phyloP scores from a whole-genome alignment of 768 basidiomycete species.

The Rhodotorula kratochvilovae region DNA sequence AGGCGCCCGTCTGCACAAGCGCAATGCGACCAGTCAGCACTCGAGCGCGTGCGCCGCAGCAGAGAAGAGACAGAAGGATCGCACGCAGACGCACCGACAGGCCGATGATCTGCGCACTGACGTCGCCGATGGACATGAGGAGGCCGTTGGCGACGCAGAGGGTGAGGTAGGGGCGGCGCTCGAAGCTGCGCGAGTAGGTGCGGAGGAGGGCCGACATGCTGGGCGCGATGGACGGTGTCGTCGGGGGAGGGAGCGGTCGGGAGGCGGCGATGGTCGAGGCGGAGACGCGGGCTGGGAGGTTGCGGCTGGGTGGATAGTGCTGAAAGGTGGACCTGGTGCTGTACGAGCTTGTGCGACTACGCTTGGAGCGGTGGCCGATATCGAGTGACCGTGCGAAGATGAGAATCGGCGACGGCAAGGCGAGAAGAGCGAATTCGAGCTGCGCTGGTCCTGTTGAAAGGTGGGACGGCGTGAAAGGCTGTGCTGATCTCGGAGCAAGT shows the following conservation, averaged over 20 bases:
- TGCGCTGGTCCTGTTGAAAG: too few relatives aligned
- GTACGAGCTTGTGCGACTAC: too few relatives aligned
- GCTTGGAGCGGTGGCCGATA: too few relatives aligned
- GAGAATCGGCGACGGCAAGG: too few relatives aligned
- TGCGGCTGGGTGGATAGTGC: too few relatives aligned
- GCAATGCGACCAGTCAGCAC: neutral
- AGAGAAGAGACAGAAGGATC: neutral
- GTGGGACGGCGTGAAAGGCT: too few relatives aligned
- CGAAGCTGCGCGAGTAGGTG: slow-evolving; percentile 28
- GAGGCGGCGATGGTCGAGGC: neutral
- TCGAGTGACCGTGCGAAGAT: too few relatives aligned
- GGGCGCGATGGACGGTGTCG: neutral
- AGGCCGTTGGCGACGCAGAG: slow-evolving; percentile 24
- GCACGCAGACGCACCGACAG: slow-evolving; percentile 14
- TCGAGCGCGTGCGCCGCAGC: neutral
- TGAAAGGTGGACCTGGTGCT: too few relatives aligned
- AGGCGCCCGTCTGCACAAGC: neutral
- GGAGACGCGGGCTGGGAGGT: too few relatives aligned
- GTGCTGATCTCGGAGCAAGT: too few relatives aligned
- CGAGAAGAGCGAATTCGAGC: too few relatives aligned
- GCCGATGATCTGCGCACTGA: slow-evolving; percentile 23
- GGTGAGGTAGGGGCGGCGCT: slow-evolving; percentile 28
- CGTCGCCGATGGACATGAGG: slow-evolving; percentile 25
- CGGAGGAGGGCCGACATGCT: slow-evolving; percentile 24
- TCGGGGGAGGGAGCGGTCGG: neutral